A percentile compares a stretch with the other conserved stretches of the same genome.
Conservation (phyloP, 495 filamentous ascomycete genomes). For the Penicillium silybi region DNA sequence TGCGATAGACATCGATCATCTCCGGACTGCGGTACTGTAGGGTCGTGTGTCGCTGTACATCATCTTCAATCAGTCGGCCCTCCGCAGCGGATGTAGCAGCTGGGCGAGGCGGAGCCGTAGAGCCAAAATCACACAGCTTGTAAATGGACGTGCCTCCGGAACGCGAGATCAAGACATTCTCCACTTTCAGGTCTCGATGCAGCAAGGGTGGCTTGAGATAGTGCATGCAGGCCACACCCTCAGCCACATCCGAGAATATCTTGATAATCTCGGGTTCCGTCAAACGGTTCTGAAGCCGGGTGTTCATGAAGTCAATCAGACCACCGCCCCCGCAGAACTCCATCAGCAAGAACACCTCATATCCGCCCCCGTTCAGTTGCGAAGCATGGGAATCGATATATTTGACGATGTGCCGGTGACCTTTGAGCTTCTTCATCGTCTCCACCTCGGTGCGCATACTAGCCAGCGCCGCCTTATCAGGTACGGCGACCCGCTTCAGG, state of each 20-base stretch:
- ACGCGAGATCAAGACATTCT: slow-evolving; percentile 90
- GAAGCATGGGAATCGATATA: slow-evolving; percentile 98
- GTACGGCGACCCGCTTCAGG: slow-evolving; percentile 94
- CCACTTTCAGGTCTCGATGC: slow-evolving; percentile 94
- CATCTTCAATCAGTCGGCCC: slow-evolving; percentile 88
- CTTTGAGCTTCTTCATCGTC: slow-evolving; percentile 98
- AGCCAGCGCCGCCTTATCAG: slow-evolving; percentile 87
- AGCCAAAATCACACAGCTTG: slow-evolving; percentile 98
- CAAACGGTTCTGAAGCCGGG: slow-evolving; percentile 88
- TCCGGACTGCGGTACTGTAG: slow-evolving; percentile 96
- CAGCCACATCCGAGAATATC: slow-evolving; percentile 92
- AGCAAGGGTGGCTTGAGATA: slow-evolving; percentile 92
- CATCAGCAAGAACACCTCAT: slow-evolving; percentile 98
- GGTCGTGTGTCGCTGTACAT: slow-evolving; percentile 95
- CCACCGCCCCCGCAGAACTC: slow-evolving; percentile 84
- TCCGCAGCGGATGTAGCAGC: slow-evolving; percentile 82
- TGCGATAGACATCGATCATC: slow-evolving; percentile 97
- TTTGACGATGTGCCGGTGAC: slow-evolving; percentile 91
- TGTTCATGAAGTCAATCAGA: slow-evolving; percentile 99
- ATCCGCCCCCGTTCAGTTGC: slow-evolving; percentile 85
- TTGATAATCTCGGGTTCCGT: slow-evolving; percentile 96
- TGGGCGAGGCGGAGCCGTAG: slow-evolving; percentile 75
- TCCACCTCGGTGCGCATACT: slow-evolving; percentile 98
- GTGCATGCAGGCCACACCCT: slow-evolving; percentile 98
- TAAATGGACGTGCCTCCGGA: slow-evolving; percentile 59